phyloP scores from a whole-genome alignment of 129 eudicot genomes.

The Tagetes erecta region DNA sequence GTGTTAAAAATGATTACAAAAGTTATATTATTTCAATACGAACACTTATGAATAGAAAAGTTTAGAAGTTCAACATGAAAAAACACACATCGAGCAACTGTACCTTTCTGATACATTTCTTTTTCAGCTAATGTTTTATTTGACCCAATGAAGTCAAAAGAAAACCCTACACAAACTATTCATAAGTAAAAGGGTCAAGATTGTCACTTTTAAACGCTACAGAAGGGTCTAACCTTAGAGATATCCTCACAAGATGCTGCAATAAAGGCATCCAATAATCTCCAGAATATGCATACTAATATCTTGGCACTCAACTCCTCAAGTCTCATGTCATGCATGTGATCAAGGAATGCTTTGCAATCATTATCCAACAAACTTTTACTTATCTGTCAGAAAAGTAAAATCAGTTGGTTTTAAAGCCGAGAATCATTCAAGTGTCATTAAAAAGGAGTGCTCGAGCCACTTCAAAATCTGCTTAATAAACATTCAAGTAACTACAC shows the following conservation, averaged over 20 bases:
- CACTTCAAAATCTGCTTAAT: constrained; percentile 6
- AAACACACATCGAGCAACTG: not conserved
- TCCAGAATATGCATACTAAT: constrained; percentile 62
- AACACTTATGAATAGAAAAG: not conserved
- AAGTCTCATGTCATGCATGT: constrained; percentile 38
- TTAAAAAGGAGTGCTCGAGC: not conserved
- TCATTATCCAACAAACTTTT: constrained; percentile 53
- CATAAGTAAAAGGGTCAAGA: not conserved
- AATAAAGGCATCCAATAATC: constrained; percentile 54
- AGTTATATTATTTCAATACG: not conserved
- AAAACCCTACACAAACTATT: not conserved
- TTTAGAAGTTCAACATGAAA: not conserved
- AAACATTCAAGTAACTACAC: constrained; percentile 10
- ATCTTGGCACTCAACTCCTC: constrained; percentile 64
- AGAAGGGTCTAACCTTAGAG: constrained; percentile 41
- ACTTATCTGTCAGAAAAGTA: constrained; percentile 36
- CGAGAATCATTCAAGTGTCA: not conserved
- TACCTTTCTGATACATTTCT: not conserved
- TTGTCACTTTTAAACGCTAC: not conserved
- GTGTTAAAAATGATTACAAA: not conserved
- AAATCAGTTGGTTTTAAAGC: constrained; percentile 19
- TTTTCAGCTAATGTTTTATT: not conserved
- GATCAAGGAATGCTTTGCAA: constrained; percentile 53
- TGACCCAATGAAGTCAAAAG: constrained; percentile 7
- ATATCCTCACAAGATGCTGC: constrained; percentile 41